These are phyloP conservation scores for Tricholoma matsutake DNA, from an alignment of 768 basidiomycete genomes.

Conservation along the genomic window DNA sequence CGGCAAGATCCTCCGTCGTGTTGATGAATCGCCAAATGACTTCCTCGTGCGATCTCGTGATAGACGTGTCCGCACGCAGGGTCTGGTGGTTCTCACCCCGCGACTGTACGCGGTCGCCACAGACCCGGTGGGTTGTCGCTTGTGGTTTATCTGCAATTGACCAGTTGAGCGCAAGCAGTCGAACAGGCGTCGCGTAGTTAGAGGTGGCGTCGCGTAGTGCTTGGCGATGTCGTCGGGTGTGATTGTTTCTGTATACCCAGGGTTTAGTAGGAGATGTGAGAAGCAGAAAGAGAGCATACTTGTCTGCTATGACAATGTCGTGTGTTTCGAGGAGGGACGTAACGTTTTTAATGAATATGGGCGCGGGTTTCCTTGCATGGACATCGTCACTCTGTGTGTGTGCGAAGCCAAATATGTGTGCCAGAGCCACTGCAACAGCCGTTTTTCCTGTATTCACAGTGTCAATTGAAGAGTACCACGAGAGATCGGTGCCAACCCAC, in stretches of 20 bases:
- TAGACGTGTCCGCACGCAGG: constrained; percentile 53
- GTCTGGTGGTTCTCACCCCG: constrained; percentile 89
- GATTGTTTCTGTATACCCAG: constrained; percentile 77
- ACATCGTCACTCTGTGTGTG: constrained; percentile 96
- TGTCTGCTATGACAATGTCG: constrained; percentile 89
- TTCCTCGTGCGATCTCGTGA: constrained; percentile 61
- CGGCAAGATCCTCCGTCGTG: constrained; percentile 55
- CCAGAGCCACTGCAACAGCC: constrained; percentile 72
- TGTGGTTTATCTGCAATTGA: constrained; percentile 48
- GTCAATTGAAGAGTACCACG: constrained; percentile 13
- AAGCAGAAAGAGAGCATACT: constrained; percentile 47
- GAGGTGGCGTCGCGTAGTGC: constrained; percentile 56
- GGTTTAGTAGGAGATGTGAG: background rate
- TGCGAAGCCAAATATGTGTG: constrained; percentile 77
- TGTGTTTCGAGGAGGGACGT: constrained; percentile 51
- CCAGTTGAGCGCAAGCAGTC: constrained; percentile 85
- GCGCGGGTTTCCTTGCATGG: constrained; percentile 66
- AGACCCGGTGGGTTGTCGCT: constrained; percentile 68
- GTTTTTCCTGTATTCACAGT: constrained; percentile 71
- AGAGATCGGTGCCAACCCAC: constrained; percentile 42
- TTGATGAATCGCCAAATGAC: constrained; percentile 82
- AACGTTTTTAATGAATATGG: constrained; percentile 73
- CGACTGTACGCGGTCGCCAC: constrained; percentile 64
- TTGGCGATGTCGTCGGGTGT: constrained; percentile 74
- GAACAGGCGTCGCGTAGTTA: constrained; percentile 50